Evolutionary conservation across 129 eudicot genomes (phyloP), one percentile per base, ranked within the genome.

Genomic region (Mikania micrantha): DNA sequence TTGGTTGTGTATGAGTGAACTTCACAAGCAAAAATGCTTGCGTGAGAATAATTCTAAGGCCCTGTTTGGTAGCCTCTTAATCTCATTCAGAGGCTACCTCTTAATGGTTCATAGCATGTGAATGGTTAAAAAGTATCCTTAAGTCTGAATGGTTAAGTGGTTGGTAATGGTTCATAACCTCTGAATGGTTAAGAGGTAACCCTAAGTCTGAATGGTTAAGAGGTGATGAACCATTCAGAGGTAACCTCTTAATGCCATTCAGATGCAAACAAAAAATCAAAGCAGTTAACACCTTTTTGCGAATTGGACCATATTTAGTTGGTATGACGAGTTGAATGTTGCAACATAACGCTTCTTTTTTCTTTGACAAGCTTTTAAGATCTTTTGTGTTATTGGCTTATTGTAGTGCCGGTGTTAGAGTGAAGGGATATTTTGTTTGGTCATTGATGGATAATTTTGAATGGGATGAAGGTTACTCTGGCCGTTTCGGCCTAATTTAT

Each of bases 381-480:
- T 49, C n/a, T 19, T 15, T 38, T 2, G 27, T 40, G 25, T 20
- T 20, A 11, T 38, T 2, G 27, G 31, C 25, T 20, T 20, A 11
- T 58, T 69, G 70, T 75, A 81, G 82, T 41, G 41, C 13, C 20
- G 80, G 70, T 5, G 71, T 59, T 9, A 36, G 74, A 17, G 76
- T 70, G 24, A 66, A 64, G 29, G 81, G 78, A 17, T 69, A 69
- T 22, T 82, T 78, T 71, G 73, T 68, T 22, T 80, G 85, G 85
- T 80, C 81, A 20, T 41, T 80, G 19, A 36, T 66, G 72, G 85
- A 81, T 70, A 81, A 78, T 27, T 78, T 78, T 60, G 87, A 78
- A 54, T 82, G 80, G 83, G 32, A 28, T 3, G 20, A 17, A 0
- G 80, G 83, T 31, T 82, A 74, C 34, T 60, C 79, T 0, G 58